phyloP scores from a whole-genome alignment of 805 yeast species.

The Candida germanica region DNA sequence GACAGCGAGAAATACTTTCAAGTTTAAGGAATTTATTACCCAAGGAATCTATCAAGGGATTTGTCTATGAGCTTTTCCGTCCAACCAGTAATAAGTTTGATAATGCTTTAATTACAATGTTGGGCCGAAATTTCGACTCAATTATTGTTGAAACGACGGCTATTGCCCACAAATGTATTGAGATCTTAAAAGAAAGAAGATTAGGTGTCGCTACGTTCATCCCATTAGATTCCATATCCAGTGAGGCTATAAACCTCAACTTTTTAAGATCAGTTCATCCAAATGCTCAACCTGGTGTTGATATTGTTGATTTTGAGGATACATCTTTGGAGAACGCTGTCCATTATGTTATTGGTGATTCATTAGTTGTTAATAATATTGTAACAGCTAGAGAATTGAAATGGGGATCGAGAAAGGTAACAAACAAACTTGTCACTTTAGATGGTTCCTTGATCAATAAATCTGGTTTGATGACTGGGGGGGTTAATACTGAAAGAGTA shows the following conservation, averaged over 20 bases:
- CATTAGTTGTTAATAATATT: constrained; percentile 73
- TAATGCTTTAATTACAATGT: constrained; percentile 66
- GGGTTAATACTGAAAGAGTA: constrained; percentile 46
- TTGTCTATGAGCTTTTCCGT: constrained; percentile 73
- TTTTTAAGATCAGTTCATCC: constrained; percentile 51
- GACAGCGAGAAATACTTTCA: constrained; percentile 68
- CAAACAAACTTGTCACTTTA: constrained; percentile 69
- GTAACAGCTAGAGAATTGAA: constrained; percentile 66
- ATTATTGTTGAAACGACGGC: constrained; percentile 73
- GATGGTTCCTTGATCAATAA: constrained; percentile 84
- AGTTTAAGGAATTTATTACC: constrained; percentile 72
- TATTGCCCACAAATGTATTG: constrained; percentile 73
- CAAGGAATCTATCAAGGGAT: constrained; percentile 70
- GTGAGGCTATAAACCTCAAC: constrained; percentile 50
- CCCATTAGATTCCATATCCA: constrained; percentile 73
- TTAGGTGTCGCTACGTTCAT: constrained; percentile 83
- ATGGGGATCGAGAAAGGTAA: constrained; percentile 55
- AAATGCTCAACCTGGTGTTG: constrained; percentile 65
- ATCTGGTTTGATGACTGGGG: constrained; percentile 93
- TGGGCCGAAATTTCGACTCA: constrained; percentile 80
- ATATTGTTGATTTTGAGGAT: constrained; percentile 67
- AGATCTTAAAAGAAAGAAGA: constrained; percentile 78
- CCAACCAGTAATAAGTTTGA: constrained; percentile 75
- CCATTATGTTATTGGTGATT: constrained; percentile 72
- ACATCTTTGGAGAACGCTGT: constrained; percentile 69